Evolutionary conservation across 2,329 filamentous ascomycete species (phyloP), one percentile per base, ranked within the genome.

Genomic region (Aspergillus pseudotamarii): DNA sequence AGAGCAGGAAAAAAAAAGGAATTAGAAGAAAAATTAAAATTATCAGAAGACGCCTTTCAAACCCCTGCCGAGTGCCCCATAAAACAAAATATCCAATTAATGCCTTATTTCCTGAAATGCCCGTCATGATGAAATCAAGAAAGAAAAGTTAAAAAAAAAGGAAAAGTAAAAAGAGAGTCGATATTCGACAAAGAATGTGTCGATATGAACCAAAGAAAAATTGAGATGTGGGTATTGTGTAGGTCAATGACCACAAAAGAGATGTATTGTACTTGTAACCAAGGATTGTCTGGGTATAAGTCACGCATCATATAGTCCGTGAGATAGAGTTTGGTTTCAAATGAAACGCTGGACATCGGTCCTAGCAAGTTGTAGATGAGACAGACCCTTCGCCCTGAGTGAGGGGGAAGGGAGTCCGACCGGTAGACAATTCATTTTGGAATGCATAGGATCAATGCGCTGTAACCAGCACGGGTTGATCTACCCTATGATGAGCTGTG

Each of bases 51-150:
- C 58, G 61, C 64, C 64, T 66, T 50, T 59, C 64, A 50, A 63
- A 57, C 66, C 64, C 43, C 59, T 62, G 54, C 61, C 45, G 53
- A 58, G 36, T 57, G 46, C 64, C 68, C 55, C 64, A 58, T 32
- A 51, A 51, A 14, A 36, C 11, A 48, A 30, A 45, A 66, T 68
- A 62, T 64, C 63, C 63, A 55, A 68, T 63, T 65, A 68, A 50
- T 26, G 58, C 38, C 46, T 38, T 55, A 53, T 46, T 41, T 53
- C n/a, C 26, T 21, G 50, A 55, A 10, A 63, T 60, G 57, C 51
- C 41, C 61, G 21, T 59, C 46, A 54, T 55, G 36, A 58, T 30
- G 36, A 41, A 55, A 54, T 26, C 21, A 36, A 51, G 38, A 53
- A 30, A 32, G 34, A 57, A n/a, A 50, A 43, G 6, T 3, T 9